Conservation (phyloP, 2,329 filamentous ascomycete genomes). For the Phaeosphaeria sp. region DNA sequence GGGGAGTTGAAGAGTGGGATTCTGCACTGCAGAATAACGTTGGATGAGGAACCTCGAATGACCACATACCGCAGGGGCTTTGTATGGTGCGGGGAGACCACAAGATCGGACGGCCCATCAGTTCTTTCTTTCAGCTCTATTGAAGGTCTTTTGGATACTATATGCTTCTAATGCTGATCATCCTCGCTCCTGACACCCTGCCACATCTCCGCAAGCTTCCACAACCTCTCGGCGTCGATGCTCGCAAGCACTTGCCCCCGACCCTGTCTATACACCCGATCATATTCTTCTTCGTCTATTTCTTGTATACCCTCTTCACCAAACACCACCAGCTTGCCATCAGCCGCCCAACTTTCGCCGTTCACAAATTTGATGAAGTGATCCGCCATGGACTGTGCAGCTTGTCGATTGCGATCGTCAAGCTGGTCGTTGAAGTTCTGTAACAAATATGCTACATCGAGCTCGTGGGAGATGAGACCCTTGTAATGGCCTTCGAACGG, state of each 20-base stretch:
- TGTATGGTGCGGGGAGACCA: background rate
- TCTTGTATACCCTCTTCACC: conserved; percentile 11
- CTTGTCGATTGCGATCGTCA: conserved; percentile 8
- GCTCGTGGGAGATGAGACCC: conserved; percentile 34
- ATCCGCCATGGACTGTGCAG: conserved; percentile 28
- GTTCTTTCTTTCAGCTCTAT: no score
- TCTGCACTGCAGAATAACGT: background rate
- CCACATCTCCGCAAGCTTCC: conserved; percentile 35
- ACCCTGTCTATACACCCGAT: conserved; percentile 25
- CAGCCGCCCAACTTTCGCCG: conserved; percentile 31
- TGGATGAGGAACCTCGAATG: background rate
- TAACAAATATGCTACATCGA: conserved; percentile 40
- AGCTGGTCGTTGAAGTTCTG: conserved; percentile 32
- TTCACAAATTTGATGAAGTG: conserved; percentile 31
- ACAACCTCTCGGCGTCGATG: conserved; percentile 30
- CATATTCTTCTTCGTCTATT: conserved; percentile 29
- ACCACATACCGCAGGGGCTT: background rate
- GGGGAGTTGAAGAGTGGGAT: conserved; percentile 11
- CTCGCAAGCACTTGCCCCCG: conserved; percentile 27
- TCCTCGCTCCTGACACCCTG: conserved; percentile 35
- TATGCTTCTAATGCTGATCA: background rate
- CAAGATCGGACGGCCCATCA: background rate
- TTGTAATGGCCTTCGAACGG: conserved; percentile 31
- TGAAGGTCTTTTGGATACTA: no score
- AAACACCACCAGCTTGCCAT: conserved; percentile 32